These are phyloP conservation scores for Tritrichomonas foetus DNA, from an alignment of 208 protist genomes.

Conservation along the genomic window DNA sequence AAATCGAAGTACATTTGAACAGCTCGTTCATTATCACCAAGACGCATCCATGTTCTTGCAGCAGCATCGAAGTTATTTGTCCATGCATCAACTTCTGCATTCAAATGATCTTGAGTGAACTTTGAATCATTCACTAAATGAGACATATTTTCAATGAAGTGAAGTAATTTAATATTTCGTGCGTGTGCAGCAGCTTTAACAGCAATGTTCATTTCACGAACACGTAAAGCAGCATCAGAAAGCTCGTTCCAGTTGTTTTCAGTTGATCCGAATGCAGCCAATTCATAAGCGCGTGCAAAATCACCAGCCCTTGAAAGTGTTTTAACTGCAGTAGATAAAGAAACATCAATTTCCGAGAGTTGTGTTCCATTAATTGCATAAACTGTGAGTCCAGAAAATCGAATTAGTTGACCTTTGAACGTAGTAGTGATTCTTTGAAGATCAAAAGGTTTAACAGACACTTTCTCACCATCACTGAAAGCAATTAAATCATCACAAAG, in stretches of 20 bases:
- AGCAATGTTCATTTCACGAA: background rate
- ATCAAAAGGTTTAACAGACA: background rate
- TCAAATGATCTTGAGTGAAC: background rate
- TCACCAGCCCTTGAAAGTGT: background rate
- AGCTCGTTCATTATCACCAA: background rate
- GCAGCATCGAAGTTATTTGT: slow-evolving; percentile 29
- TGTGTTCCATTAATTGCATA: background rate
- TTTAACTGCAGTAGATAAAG: background rate
- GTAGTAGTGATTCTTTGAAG: background rate
- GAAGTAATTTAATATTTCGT: background rate
- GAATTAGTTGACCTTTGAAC: background rate
- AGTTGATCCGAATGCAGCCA: background rate
- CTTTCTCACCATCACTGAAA: background rate
- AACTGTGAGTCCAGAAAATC: background rate
- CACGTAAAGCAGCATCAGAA: background rate
- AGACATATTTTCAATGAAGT: background rate
- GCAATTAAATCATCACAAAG: background rate
- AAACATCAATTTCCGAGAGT: background rate
- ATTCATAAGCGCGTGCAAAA: slow-evolving; percentile 2
- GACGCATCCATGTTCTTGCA: background rate
- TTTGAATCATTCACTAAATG: background rate
- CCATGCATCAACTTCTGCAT: background rate
- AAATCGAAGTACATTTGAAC: slow-evolving; percentile 31
- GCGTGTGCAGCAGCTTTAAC: background rate
- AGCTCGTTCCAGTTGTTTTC: background rate